Evolutionary conservation across 129 eudicot species (phyloP).

Genomic region (Flaveria brownii): DNA sequence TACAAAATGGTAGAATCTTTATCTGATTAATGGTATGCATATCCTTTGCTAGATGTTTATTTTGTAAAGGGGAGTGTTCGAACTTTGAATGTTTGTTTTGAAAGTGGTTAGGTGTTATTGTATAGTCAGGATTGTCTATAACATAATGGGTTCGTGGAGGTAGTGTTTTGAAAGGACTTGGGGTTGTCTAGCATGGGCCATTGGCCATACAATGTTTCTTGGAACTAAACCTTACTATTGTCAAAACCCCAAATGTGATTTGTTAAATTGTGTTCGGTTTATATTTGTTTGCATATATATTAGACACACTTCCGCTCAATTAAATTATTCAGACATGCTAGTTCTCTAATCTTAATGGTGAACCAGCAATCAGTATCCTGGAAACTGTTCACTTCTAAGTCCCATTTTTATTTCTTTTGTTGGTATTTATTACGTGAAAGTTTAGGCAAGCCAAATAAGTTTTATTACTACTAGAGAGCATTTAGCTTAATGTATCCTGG

Average conservation of each 20-base stretch:
- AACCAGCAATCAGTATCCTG: not conserved
- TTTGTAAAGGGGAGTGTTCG: slow-evolving; percentile 8
- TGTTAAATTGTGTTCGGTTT: not conserved
- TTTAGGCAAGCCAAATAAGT: not conserved
- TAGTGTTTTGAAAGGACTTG: not conserved
- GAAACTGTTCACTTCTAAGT: not conserved
- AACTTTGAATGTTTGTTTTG: not conserved
- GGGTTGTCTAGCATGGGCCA: not conserved
- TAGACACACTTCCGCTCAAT: no score
- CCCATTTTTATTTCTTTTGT: not conserved
- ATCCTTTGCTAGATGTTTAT: not conserved
- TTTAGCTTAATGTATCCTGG: no score
- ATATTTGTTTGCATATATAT: no score
- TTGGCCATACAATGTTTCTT: not conserved
- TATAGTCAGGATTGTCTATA: not conserved
- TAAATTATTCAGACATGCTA: no score
- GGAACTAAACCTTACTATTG: not conserved
- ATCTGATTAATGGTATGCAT: not conserved
- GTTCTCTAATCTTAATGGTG: not conserved
- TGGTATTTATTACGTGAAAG: not conserved
- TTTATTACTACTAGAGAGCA: not conserved
- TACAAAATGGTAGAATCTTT: slow-evolving; percentile 8
- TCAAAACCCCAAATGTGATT: not conserved
- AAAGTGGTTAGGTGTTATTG: not conserved
- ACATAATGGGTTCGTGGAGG: not conserved